Percentiles rank a stretch among this genome's conserved stretches.
These are phyloP conservation scores for Xylariaceae sp. DNA, from an alignment of 2,329 filamentous ascomycete species.

Conservation along the genomic window DNA sequence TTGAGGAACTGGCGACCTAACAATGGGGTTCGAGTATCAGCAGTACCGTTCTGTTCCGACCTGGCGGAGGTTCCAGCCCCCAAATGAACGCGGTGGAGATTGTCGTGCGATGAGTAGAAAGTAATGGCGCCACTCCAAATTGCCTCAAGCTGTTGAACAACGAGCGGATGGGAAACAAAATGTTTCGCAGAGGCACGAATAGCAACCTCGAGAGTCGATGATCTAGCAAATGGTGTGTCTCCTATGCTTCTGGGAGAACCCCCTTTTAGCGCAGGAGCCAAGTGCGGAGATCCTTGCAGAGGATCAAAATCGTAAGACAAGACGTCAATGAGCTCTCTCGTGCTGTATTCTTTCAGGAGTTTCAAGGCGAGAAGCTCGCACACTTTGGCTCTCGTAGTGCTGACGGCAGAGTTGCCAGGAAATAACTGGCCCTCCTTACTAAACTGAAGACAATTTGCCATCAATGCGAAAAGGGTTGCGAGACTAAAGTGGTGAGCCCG, in stretches of 20 bases:
- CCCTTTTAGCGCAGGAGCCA: constrained; percentile 34
- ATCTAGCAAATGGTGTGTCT: constrained; percentile 61
- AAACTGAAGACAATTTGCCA: constrained; percentile 93
- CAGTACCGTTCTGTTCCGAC: constrained; percentile 32
- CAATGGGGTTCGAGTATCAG: constrained; percentile 48
- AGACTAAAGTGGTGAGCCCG: constrained; percentile 75
- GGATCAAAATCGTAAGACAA: constrained; percentile 94
- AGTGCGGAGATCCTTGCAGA: constrained; percentile 67
- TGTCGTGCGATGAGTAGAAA: constrained; percentile 85
- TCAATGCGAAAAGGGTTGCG: constrained; percentile 80
- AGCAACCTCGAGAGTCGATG: constrained; percentile 86
- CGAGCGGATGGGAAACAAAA: constrained; percentile 84
- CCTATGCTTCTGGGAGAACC: constrained; percentile 35
- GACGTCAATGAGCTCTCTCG: constrained; percentile 85
- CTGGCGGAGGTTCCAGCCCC: constrained; percentile 23
- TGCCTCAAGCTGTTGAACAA: constrained; percentile 90
- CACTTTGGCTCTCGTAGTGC: constrained; percentile 77
- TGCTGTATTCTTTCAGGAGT: constrained; percentile 81
- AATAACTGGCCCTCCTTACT: constrained; percentile 77
- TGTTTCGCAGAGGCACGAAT: constrained; percentile 90
- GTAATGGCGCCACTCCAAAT: constrained; percentile 96
- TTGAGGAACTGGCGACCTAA: constrained; percentile 37
- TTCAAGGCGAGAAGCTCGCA: constrained; percentile 89
- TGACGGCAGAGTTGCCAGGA: constrained; percentile 78
- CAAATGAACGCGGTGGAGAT: constrained; percentile 61